A percentile compares a stretch with the other conserved stretches of the same genome.
Conservation (phyloP, 495 filamentous ascomycete species). For the Daldinia decipiens region DNA sequence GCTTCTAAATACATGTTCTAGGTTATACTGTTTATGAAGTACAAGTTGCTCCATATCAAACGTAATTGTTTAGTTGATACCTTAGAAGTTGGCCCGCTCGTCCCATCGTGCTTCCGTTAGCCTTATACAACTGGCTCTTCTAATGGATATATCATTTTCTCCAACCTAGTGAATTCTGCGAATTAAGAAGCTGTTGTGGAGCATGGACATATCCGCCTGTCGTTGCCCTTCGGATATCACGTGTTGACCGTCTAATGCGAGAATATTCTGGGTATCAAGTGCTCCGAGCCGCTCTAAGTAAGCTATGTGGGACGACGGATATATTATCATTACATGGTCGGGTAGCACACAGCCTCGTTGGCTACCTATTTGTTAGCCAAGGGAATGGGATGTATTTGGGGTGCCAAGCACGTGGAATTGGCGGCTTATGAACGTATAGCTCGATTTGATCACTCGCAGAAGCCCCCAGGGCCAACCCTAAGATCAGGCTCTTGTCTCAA, state of each 20-base stretch:
- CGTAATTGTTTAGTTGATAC: too few relatives aligned
- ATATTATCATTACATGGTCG: slow-evolving; percentile 17
- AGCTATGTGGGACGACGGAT: slow-evolving; percentile 19
- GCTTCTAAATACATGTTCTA: too few relatives aligned
- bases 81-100: too few relatives aligned
- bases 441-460: slow-evolving; percentile 36
- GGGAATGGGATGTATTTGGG: background rate
- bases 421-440: slow-evolving; percentile 32
- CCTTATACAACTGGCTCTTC: background rate
- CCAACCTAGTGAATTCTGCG: too few relatives aligned
- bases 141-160: background rate
- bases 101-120: background rate
- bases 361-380: background rate
- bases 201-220: background rate
- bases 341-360: slow-evolving; percentile 11
- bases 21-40: too few relatives aligned
- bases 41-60: too few relatives aligned
- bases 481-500: slow-evolving; percentile 11
- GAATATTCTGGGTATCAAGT: slow-evolving; percentile 13
- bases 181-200: background rate
- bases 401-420: slow-evolving; percentile 34
- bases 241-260: slow-evolving; percentile 27
- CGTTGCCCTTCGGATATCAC: slow-evolving; percentile 19
- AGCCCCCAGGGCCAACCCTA: background rate
- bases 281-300: slow-evolving; percentile 8